A percentile compares a stretch with the other conserved stretches of the same genome.
Conservation (phyloP, 1,284 basidiomycete species). For the Salmacisia buchloeana region DNA sequence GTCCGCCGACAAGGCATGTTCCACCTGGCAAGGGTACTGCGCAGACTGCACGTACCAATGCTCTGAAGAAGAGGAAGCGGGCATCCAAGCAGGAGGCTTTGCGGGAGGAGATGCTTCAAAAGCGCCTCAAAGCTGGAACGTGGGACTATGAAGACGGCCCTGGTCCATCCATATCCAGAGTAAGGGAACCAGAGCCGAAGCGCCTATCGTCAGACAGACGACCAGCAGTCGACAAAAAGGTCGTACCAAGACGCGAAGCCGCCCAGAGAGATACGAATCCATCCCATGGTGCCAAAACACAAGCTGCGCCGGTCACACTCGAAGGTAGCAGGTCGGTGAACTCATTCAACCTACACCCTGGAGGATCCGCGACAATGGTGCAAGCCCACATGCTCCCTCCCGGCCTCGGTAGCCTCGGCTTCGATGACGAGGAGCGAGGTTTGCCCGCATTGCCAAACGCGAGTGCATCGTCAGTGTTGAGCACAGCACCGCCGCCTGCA, state of each 20-base stretch:
- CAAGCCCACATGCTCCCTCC: background rate
- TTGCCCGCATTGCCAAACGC: background rate
- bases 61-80: slow-evolving; percentile 1
- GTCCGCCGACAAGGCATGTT: background rate
- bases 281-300: too few species aligned
- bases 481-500: background rate
- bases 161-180: too few species aligned
- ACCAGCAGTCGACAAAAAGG: background rate
- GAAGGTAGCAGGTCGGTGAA: too few species aligned
- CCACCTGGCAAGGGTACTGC: background rate
- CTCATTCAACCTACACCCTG: background rate
- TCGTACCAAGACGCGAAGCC: background rate
- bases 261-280: too few species aligned
- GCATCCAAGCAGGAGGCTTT: background rate
- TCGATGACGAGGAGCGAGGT: background rate
- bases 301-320: too few species aligned
- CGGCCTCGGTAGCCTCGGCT: background rate
- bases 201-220: background rate
- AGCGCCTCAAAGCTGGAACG: background rate
- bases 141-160: background rate
- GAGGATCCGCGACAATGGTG: background rate
- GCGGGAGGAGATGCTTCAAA: background rate
- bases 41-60: background rate
- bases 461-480: background rate
- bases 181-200: too few species aligned